A percentile compares a stretch with the other conserved stretches of the same genome.
Evolutionary conservation across 225 moss, liverwort and hornwort species (phyloP).

Genomic region (Physcomitrium patens): DNA sequence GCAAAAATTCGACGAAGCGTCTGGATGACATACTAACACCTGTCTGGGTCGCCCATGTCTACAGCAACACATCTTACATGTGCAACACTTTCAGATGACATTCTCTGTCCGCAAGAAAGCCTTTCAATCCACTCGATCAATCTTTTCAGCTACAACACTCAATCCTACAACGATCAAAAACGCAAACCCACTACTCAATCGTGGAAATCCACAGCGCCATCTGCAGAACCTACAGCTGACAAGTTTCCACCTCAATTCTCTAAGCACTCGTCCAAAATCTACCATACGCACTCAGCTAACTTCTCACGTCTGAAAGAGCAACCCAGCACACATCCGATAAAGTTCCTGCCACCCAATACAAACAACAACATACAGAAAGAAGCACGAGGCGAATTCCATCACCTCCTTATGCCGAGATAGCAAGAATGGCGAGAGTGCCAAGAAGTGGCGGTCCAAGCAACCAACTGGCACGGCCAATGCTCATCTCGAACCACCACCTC

Average conservation of each 20-base stretch:
- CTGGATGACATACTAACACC: background rate
- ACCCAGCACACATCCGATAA: background rate
- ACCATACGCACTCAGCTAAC: background rate
- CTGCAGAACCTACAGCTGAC: slow-evolving; percentile 1
- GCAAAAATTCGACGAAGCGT: background rate
- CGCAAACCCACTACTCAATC: slow-evolving; percentile 9
- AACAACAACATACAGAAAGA: slow-evolving; percentile 1
- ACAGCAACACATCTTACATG: background rate
- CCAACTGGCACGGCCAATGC: slow-evolving; percentile 26
- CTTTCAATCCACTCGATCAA: background rate
- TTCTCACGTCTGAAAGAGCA: background rate
- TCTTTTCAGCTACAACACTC: slow-evolving; percentile 1
- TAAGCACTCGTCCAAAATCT: slow-evolving; percentile 26
- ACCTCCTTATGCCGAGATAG: slow-evolving; percentile 44
- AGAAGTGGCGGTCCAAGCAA: slow-evolving; percentile 38
- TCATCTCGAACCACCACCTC: slow-evolving; percentile 17
- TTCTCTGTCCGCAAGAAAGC: background rate
- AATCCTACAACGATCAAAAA: background rate
- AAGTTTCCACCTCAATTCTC: background rate
- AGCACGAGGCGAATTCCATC: background rate
- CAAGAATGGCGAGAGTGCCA: slow-evolving; percentile 35
- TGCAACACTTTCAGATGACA: slow-evolving; percentile 30
- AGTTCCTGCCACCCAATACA: slow-evolving; percentile 8
- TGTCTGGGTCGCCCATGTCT: background rate
- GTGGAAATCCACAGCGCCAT: slow-evolving; percentile 6